Evolutionary conservation across 2,329 filamentous ascomycete genomes (phyloP).

Genomic region (Botryotinia calthae): DNA sequence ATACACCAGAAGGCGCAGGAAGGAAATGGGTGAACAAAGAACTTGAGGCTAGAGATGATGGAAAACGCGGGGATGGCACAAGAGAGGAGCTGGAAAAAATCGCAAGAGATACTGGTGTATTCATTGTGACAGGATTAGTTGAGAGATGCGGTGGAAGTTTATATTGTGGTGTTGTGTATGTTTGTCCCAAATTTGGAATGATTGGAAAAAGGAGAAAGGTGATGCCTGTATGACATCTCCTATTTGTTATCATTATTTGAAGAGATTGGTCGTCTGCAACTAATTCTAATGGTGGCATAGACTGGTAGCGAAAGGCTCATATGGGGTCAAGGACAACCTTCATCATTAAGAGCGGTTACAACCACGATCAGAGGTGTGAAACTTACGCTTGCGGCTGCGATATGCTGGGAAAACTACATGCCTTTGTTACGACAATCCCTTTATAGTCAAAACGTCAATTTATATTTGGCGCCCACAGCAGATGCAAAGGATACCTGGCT

Average conservation of each 20-base stretch:
- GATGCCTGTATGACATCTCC: constrained; percentile 65
- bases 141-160: constrained; percentile 78
- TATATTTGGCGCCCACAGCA: constrained; percentile 88
- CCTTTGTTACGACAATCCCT: constrained; percentile 78
- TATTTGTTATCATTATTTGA: background rate
- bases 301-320: constrained; percentile 80
- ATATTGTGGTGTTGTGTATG: constrained; percentile 80
- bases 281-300: constrained; percentile 30
- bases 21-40: constrained; percentile 66
- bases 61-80: constrained; percentile 68
- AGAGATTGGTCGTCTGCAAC: background rate
- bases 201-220: constrained; percentile 89
- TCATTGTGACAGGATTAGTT: constrained; percentile 75
- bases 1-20: constrained; percentile 69
- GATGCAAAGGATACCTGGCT: constrained; percentile 83
- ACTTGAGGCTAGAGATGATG: constrained; percentile 51
- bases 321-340: constrained; percentile 82
- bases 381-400: constrained; percentile 79
- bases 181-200: constrained; percentile 69
- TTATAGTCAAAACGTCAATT: constrained; percentile 86
- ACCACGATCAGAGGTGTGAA: constrained; percentile 76
- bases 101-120: constrained; percentile 74
- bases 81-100: constrained; percentile 76
- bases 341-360: constrained; percentile 74
- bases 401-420: constrained; percentile 99